A percentile compares a stretch with the other conserved stretches of the same genome.
These are phyloP conservation scores for Chamaenerion angustifolium DNA, from an alignment of 345 rosid genomes.

Conservation along the genomic window DNA sequence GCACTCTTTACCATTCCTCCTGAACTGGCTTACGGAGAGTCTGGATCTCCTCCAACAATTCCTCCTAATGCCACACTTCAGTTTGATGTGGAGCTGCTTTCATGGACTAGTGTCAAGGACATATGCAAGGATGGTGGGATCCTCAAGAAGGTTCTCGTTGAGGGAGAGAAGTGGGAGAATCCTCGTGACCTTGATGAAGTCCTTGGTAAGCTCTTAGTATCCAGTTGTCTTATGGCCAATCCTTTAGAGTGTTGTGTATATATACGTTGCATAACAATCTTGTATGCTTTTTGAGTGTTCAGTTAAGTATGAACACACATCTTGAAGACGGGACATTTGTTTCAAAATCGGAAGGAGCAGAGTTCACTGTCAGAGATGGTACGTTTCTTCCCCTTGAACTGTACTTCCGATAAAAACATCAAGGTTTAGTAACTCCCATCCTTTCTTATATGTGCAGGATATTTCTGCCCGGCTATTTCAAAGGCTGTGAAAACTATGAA, in stretches of 20 bases:
- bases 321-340: constrained; percentile 8
- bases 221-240: too few species aligned
- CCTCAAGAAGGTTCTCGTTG: constrained; percentile 11
- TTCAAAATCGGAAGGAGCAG: constrained; percentile 11
- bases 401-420: background rate
- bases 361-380: constrained; percentile 14
- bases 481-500: constrained; percentile 14
- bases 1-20: constrained; percentile 74
- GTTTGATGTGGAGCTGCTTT: constrained; percentile 64
- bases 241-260: too few species aligned
- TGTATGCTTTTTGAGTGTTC: constrained; percentile 2
- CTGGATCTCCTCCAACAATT: constrained; percentile 81
- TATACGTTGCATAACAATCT: background rate
- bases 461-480: constrained; percentile 11
- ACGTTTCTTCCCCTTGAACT: background rate
- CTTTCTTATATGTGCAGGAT: constrained; percentile 4
- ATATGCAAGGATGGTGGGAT: constrained; percentile 16
- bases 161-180: constrained; percentile 16
- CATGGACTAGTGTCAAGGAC: constrained; percentile 12
- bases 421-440: too few species aligned
- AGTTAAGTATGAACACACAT: constrained; percentile 10
- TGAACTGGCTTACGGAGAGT: constrained; percentile 63
- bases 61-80: constrained; percentile 81
- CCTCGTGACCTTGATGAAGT: constrained; percentile 16
- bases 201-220: constrained; percentile 1